A percentile compares a stretch with the other conserved stretches of the same genome.
These are phyloP conservation scores for Astrothelium macrocarpum DNA, from an alignment of 495 filamentous ascomycete genomes.

Conservation along the genomic window DNA sequence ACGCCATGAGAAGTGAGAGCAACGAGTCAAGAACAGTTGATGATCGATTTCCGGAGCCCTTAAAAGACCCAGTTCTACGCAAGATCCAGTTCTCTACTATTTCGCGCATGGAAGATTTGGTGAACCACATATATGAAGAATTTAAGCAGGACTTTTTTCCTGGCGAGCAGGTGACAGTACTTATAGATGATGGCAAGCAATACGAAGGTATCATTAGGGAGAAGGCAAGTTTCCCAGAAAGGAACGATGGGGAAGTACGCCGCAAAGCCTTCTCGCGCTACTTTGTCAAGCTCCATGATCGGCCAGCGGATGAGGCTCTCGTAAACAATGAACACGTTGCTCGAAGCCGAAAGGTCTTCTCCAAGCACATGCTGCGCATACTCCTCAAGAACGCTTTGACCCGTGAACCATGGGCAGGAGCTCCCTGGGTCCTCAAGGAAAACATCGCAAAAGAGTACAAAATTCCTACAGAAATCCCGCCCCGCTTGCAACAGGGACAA, in stretches of 20 bases:
- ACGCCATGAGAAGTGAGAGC: slow-evolving; percentile 84
- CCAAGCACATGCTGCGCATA: slow-evolving; percentile 83
- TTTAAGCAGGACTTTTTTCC: slow-evolving; percentile 93
- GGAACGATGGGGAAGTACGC: slow-evolving; percentile 56
- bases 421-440: slow-evolving; percentile 90
- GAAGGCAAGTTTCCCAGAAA: slow-evolving; percentile 67
- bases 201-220: slow-evolving; percentile 72
- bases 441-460: slow-evolving; percentile 73
- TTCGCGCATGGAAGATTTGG: slow-evolving; percentile 81
- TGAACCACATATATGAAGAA: slow-evolving; percentile 64
- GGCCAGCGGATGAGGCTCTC: slow-evolving; percentile 61
- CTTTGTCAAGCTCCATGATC: slow-evolving; percentile 62
- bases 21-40: slow-evolving; percentile 84
- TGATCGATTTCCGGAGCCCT: slow-evolving; percentile 76
- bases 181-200: slow-evolving; percentile 59
- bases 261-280: slow-evolving; percentile 64
- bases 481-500: slow-evolving; percentile 68
- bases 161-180: slow-evolving; percentile 72
- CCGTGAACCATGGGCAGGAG: slow-evolving; percentile 84
- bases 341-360: slow-evolving; percentile 86
- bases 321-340: slow-evolving; percentile 74
- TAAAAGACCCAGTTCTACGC: slow-evolving; percentile 83
- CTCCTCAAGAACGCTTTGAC: slow-evolving; percentile 93
- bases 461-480: slow-evolving; percentile 74
- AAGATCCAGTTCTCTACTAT: slow-evolving; percentile 85